Evolutionary conservation across 2,329 filamentous ascomycete genomes (phyloP).

Genomic region (Blumeria hordei): DNA sequence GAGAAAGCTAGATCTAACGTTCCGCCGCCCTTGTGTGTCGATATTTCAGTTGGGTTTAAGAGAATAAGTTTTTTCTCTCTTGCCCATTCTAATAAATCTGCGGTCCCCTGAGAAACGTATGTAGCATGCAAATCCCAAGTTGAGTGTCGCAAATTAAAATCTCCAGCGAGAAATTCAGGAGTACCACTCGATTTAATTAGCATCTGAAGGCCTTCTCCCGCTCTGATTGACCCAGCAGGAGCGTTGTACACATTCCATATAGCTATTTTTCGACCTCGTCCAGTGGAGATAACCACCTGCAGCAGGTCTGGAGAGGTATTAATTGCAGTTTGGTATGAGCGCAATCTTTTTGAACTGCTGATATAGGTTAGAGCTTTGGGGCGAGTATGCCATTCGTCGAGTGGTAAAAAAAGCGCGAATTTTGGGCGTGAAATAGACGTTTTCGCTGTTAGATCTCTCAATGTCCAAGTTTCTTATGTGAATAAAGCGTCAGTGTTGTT

Average conservation of each 20-base stretch:
- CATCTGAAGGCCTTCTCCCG: not conserved
- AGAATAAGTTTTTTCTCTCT: not conserved
- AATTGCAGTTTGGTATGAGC: not conserved
- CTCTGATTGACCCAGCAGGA: not conserved
- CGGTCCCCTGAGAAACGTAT: not conserved
- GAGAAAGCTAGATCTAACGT: not conserved
- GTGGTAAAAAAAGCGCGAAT: not conserved
- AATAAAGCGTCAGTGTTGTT: not conserved
- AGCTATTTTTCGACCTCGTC: not conserved
- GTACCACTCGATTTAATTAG: not conserved
- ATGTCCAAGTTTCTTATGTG: not conserved
- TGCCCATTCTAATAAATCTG: not conserved
- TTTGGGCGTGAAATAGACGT: not conserved
- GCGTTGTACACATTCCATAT: not conserved
- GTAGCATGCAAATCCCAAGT: not conserved
- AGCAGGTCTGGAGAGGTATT: not conserved
- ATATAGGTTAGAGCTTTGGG: not conserved
- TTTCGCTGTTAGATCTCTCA: not conserved
- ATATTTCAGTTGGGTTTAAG: not conserved
- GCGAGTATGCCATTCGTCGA: constrained; percentile 1
- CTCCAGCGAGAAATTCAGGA: not conserved
- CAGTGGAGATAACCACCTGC: not conserved
- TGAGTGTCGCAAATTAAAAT: not conserved
- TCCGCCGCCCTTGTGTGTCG: not conserved
- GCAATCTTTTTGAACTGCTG: not conserved